Base-by-base conservation (phyloP, 768 basidiomycete genomes). In the Lactarius evosmus region DNA sequence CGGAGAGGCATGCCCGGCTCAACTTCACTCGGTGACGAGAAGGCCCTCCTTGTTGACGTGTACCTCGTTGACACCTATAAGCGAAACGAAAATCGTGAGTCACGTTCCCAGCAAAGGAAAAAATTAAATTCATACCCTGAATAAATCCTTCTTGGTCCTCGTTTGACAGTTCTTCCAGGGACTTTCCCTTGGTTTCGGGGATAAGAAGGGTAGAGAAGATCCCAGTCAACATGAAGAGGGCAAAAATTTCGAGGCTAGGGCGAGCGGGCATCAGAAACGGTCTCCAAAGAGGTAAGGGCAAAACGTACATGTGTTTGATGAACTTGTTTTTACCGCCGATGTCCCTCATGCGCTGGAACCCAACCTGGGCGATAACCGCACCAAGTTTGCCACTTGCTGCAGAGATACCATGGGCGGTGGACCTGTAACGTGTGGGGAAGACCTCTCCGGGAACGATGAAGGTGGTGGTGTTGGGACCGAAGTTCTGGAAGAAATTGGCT, bases 401-500 rank as follows among this genome's bases (percentile, higher is more conserved):
- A 14, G 87, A 86, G 69, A 94, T 89, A 74, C 92, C 92, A 70
- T 93, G 89, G 12, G 83, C 88, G 6, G 91, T 92, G 7, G 89
- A 91, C 66, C 93, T 85, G 74, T 93, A 93, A 53, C 93, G 89
- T 1, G 92, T 95, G 1, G 92, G 92, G 84, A 92, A 94, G 29
- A 79, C 82, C 72, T 95, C 93, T 67, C 89, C 90, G 0, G 92
- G 91, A 4, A 93, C 77, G 60, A 93, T 68, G 74, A 94, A 93
- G 0, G 91, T 92, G 0, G 89, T 93, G 0, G 82, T 82, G 69
- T 92, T 91, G 11, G 87, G 89, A 2, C 89, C 91, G 66, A 92
- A 93, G 76, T 93, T 93, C 78, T 91, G 88, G 87, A 93, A 91
- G 78, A 92, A 92, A 73, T 90, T 88, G 69, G 90, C 83, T n/a